A percentile compares a stretch with the other conserved stretches of the same genome.
Conservation (phyloP, 257 asterid species). For the Solanum pinnatisectum region DNA sequence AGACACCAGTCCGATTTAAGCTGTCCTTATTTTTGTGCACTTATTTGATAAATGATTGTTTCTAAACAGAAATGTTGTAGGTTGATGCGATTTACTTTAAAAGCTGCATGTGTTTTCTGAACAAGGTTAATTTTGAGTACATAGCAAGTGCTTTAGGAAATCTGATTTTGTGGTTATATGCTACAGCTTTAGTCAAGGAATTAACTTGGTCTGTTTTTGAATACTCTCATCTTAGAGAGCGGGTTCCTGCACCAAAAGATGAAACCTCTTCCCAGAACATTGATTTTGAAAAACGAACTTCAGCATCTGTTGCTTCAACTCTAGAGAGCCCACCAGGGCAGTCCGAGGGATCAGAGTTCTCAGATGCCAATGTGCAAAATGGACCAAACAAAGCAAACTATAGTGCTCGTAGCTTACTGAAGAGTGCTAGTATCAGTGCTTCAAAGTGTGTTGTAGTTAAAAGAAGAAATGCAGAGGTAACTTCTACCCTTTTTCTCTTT, state of each 20-base stretch:
- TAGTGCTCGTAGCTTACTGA: conserved; percentile 80
- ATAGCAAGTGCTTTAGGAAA: not conserved
- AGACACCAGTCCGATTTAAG: not conserved
- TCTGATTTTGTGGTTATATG: not conserved
- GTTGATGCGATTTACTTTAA: not conserved
- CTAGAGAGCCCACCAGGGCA: conserved; percentile 52
- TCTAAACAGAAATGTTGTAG: not conserved
- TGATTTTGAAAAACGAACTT: conserved; percentile 46
- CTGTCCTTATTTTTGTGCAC: not conserved
- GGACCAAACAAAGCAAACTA: conserved; percentile 37
- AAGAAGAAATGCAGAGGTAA: conserved; percentile 50
- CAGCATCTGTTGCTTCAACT: conserved; percentile 61
- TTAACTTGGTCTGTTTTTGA: not conserved
- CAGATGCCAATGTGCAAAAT: conserved; percentile 19
- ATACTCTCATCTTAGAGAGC: conserved; percentile 44
- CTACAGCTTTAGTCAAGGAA: not conserved
- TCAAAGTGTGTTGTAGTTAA: conserved; percentile 73
- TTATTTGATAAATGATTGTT: not conserved
- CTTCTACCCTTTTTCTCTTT: not conserved
- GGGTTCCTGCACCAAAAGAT: conserved; percentile 77
- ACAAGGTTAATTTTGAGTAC: not conserved
- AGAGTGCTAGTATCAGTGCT: conserved; percentile 90
- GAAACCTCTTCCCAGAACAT: conserved; percentile 26
- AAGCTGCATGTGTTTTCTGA: not conserved
- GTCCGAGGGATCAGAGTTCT: conserved; percentile 27